Evolutionary conservation across 1,284 basidiomycete genomes (phyloP), one percentile per base, ranked within the genome.

Genomic region (Trichosporon sp.): DNA sequence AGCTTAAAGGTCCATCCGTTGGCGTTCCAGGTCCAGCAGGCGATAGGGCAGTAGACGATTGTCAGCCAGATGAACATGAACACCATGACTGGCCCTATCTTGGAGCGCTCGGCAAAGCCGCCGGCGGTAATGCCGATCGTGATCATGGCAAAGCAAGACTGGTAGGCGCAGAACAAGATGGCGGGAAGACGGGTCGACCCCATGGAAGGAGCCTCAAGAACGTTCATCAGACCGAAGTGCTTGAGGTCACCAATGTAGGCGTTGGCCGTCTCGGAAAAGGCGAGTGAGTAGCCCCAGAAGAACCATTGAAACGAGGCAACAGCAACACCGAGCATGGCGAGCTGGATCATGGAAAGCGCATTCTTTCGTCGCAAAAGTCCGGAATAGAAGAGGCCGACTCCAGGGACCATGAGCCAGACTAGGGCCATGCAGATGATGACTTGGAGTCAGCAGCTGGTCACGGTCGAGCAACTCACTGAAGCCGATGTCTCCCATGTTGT

Each of bases 361-460:
- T 95, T 97, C 85, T 97, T 97, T 61, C 93, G 88, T 68, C 93
- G 87, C 65, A 91, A 83, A 5, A 88, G 83, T 77, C 94, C 95
- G 37, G 93, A 92, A 84, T 97, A 96, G 87, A 96, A 94, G 84
- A 82, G 72, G 16, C 85, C 85, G 73, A 94, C 89, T 72, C 93
- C 93, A n/a, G 94, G 94, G 81, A 94, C 88, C 95, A 97, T 97
- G 84, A 96, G 87, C 89, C 91, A 95, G 35, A 96, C 94, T 37
- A 88, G 80, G 1, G 82, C 84, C 37, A 89, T 92, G 12, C 88
- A 88, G 3, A 88, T 84, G 72, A 92, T 84, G 68, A 89, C 79
- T 78, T 78, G 61, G 35, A 31, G 65, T 61, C 12, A 61, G 31
- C 11, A 10, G 19, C 35, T 8, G 21, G 10, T 11, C 48, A 43